These are phyloP conservation scores for Eimeria falciformis DNA, from an alignment of 169 alveolate genomes.

Conservation along the genomic window DNA sequence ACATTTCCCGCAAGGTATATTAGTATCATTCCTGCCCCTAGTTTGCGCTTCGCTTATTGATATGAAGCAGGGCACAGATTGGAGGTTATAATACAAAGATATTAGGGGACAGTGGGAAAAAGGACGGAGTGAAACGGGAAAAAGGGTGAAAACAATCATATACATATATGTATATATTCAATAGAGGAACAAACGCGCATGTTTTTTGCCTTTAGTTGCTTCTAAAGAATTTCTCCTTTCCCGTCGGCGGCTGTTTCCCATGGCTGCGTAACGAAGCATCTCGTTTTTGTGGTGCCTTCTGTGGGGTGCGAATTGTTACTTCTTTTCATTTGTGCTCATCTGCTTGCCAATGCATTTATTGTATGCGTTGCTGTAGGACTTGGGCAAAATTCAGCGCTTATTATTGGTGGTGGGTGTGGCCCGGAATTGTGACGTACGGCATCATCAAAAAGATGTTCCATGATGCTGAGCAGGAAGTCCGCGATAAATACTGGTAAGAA, in stretches of 20 bases:
- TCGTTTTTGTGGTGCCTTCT: neutral
- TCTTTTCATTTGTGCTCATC: neutral
- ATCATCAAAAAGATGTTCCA: conserved; percentile 74
- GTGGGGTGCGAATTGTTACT: neutral
- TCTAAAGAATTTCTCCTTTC: too few relatives aligned
- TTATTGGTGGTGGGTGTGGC: conserved; percentile 80
- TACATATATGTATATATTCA: too few relatives aligned
- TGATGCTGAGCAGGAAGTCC: conserved; percentile 77
- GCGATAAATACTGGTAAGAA: conserved; percentile 80
- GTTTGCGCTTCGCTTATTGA: too few relatives aligned
- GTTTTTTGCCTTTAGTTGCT: too few relatives aligned
- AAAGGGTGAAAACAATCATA: too few relatives aligned
- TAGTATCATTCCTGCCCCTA: too few relatives aligned
- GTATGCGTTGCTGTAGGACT: conserved; percentile 49
- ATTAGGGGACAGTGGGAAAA: too few relatives aligned
- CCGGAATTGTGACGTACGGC: conserved; percentile 70
- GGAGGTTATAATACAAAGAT: too few relatives aligned
- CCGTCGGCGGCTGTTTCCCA: too few relatives aligned
- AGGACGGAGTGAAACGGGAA: too few relatives aligned
- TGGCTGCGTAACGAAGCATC: neutral
- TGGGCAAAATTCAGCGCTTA: conserved; percentile 78
- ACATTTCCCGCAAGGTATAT: conserved; percentile 89
- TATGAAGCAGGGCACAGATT: too few relatives aligned
- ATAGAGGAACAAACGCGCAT: too few relatives aligned
- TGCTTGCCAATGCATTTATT: neutral